phyloP scores from a whole-genome alignment of 305 asterid species.

The Rubia tinctorum region DNA sequence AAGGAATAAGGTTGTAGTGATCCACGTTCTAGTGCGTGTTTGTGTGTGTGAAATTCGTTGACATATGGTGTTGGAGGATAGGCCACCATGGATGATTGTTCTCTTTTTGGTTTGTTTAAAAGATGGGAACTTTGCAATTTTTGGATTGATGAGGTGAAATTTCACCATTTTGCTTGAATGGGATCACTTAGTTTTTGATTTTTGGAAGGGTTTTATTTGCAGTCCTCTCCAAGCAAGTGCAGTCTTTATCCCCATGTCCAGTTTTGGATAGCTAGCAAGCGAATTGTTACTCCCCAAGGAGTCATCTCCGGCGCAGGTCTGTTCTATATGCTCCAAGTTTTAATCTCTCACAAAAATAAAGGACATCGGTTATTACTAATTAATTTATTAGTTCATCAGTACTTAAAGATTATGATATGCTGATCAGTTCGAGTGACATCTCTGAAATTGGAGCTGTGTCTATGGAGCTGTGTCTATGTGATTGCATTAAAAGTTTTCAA shows the following conservation, averaged over 20 bases:
- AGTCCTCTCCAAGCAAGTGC: conserved; percentile 60
- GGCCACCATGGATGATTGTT: too few species aligned
- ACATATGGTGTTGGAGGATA: too few species aligned
- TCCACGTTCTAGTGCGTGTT: background rate
- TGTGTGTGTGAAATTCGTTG: background rate
- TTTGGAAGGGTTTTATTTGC: conserved; percentile 13
- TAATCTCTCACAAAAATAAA: background rate
- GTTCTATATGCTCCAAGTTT: conserved; percentile 18
- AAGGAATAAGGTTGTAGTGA: background rate
- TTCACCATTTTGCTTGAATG: background rate
- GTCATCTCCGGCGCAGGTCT: conserved; percentile 86
- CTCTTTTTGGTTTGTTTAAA: background rate
- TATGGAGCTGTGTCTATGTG: too few species aligned
- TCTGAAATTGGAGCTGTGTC: conserved; percentile 12
- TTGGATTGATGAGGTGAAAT: background rate
- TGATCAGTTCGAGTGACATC: too few species aligned
- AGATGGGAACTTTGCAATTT: background rate
- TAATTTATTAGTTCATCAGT: background rate
- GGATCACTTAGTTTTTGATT: background rate
- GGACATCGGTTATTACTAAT: background rate
- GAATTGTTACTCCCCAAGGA: conserved; percentile 70
- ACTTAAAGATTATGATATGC: background rate
- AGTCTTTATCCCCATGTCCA: conserved; percentile 68
- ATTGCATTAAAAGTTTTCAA: background rate
- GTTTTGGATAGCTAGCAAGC: conserved; percentile 86